Evolutionary conservation across 2,329 filamentous ascomycete genomes (phyloP).

Genomic region (Eutypella sp.): DNA sequence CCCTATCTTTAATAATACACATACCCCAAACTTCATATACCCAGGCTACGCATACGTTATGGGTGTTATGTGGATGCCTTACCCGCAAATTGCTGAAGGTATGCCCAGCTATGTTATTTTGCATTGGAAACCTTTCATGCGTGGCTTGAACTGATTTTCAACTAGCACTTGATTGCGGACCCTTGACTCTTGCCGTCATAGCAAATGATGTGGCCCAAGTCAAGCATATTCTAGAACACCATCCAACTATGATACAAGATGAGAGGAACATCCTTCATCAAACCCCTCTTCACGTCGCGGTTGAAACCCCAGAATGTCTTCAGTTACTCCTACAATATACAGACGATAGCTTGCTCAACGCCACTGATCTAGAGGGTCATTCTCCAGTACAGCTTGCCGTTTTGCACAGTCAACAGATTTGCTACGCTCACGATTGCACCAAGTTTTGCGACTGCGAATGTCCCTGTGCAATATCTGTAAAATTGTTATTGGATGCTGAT

Average conservation of each 20-base stretch:
- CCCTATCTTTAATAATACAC: no score
- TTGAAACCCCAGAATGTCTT: background rate
- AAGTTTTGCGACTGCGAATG: background rate
- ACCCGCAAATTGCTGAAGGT: background rate
- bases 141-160: no score
- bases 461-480: background rate
- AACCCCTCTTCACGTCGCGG: background rate
- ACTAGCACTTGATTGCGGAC: background rate
- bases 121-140: no score
- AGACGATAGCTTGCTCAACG: background rate
- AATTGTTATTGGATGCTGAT: background rate
- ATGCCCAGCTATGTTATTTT: no score
- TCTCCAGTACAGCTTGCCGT: background rate
- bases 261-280: background rate
- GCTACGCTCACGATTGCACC: background rate
- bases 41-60: background rate
- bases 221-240: background rate
- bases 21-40: background rate
- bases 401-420: background rate
- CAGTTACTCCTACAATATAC: background rate
- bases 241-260: background rate
- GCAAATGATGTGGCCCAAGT: background rate
- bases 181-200: background rate
- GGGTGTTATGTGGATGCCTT: no score
- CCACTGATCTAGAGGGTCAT: fast-evolving